Percentiles rank a stretch among this genome's conserved stretches.
Evolutionary conservation across 768 basidiomycete species (phyloP).

Genomic region (Neoboletus subvelutipes): DNA sequence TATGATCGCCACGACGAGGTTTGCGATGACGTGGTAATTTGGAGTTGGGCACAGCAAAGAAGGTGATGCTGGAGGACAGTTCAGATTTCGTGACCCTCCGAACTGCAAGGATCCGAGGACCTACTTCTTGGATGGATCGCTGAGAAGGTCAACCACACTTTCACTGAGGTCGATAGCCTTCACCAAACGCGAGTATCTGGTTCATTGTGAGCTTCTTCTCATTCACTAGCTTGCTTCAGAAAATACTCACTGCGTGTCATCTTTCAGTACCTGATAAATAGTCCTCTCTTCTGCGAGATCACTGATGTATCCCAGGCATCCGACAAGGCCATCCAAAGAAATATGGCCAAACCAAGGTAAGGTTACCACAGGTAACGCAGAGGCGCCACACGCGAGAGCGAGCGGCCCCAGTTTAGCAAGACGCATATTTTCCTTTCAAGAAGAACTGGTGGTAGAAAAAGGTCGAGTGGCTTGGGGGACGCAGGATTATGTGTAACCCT

Average conservation of each 20-base stretch:
- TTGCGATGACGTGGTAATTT: neutral
- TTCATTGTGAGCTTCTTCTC: neutral
- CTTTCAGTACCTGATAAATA: constrained; percentile 13
- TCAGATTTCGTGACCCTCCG: neutral
- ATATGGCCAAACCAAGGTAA: constrained; percentile 28
- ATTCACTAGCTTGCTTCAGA: neutral
- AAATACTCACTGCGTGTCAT: constrained; percentile 8
- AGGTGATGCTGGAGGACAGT: constrained; percentile 7
- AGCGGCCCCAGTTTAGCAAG: constrained; percentile 7
- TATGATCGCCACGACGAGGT: neutral
- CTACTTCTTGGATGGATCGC: constrained; percentile 12
- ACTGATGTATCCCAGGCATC: constrained; percentile 6
- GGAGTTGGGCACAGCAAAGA: constrained; percentile 12
- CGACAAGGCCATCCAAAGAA: constrained; percentile 10
- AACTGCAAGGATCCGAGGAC: neutral
- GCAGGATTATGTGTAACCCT: neutral
- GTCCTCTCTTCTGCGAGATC: constrained; percentile 2
- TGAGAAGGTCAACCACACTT: constrained; percentile 11
- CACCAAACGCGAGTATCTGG: constrained; percentile 14
- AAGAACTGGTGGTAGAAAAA: neutral
- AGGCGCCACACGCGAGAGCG: constrained; percentile 10
- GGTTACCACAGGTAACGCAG: constrained; percentile 19
- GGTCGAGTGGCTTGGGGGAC: neutral
- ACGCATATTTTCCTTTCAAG: constrained; percentile 17
- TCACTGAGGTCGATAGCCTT: constrained; percentile 17